Evolutionary conservation across 2,329 filamentous ascomycete genomes (phyloP), one percentile per base, ranked within the genome.

Genomic region (Drechmeria coniospora): DNA sequence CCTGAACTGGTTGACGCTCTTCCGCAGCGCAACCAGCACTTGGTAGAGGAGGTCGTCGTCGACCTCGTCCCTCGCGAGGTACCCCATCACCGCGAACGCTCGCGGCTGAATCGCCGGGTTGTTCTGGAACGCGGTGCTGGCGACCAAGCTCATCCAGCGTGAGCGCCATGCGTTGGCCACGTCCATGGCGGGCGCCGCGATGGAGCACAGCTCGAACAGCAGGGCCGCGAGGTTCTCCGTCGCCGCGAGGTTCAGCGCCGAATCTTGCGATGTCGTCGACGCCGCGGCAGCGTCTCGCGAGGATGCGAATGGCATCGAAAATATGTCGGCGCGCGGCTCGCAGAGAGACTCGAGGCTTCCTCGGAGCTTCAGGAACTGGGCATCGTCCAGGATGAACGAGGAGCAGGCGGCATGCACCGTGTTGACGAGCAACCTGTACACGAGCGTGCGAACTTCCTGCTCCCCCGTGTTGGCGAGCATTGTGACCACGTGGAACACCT

Each of bases 41-140:
- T 79, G 74, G 43, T 79, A 79, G 3, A 79, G 59, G 4, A 79
- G 56, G 42, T 79, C 74, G 36, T 79, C 74, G 29, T 79, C 74
- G 2, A 79, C 74, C 44, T 79, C 74, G 42, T 79, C 74, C n/a
- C 72, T 61, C 15, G 74, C 74, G 8, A 79, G 51, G 38, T 73
- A 79, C 10, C 74, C 74, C 74, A 79, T 78, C 22, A 79, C 74
- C 2, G 72, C 66, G 40, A 79, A 79, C 2, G 74, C 74, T 13
- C 71, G 59, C 5, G 74, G 73, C 37, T 79, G 74, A 31, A 79
- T 74, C 2, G 74, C 73, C 7, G 74, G 74, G 42, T 79, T 79
- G 43, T 74, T 78, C 43, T 79, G 74, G 44, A 79, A 79, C 0
- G 74, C 74, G 8, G 74, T 79, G 43, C 74, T 79, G 11, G 74